Evolutionary conservation across 2,329 filamentous ascomycete species (phyloP).

Genomic region (Aureobasidium sp.): DNA sequence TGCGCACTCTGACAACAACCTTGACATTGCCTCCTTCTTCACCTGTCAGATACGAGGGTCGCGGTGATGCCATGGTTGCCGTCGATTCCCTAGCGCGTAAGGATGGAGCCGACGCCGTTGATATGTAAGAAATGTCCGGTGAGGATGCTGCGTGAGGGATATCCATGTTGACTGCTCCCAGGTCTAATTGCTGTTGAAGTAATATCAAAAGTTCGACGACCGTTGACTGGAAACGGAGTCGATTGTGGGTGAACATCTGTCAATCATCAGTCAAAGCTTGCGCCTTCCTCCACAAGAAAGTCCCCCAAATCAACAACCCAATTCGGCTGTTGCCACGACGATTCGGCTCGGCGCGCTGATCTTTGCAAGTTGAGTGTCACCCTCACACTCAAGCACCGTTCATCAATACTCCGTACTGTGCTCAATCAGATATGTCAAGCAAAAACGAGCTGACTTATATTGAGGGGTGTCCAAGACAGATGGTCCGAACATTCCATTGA

Average conservation of each 20-base stretch:
- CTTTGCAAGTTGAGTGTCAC: not conserved
- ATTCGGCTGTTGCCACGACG: not conserved
- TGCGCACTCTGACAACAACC: conserved; percentile 44
- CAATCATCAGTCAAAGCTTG: not conserved
- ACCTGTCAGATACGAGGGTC: conserved; percentile 15
- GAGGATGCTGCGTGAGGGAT: not conserved
- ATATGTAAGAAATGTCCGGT: conserved; percentile 19
- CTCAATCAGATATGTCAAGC: not conserved
- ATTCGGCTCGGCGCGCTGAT: conserved; percentile 1
- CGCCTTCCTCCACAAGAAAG: conserved; percentile 3
- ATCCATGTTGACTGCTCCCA: not conserved
- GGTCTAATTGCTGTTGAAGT: not conserved
- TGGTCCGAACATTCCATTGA: not conserved
- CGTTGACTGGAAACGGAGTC: conserved; percentile 3
- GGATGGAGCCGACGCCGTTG: conserved; percentile 35
- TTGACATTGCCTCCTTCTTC: conserved; percentile 44
- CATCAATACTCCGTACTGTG: not conserved
- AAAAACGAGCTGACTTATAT: too few species aligned
- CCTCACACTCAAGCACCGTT: too few species aligned
- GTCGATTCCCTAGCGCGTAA: conserved; percentile 32
- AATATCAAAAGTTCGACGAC: conserved; percentile 11
- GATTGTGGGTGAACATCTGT: conserved; percentile 14
- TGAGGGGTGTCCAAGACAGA: too few species aligned
- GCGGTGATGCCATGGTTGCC: conserved; percentile 22
- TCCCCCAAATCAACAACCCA: conserved; percentile 8